These are phyloP conservation scores for Cutaneotrichosporon daszewskae DNA, from an alignment of 1,284 basidiomycete species.

Conservation along the genomic window DNA sequence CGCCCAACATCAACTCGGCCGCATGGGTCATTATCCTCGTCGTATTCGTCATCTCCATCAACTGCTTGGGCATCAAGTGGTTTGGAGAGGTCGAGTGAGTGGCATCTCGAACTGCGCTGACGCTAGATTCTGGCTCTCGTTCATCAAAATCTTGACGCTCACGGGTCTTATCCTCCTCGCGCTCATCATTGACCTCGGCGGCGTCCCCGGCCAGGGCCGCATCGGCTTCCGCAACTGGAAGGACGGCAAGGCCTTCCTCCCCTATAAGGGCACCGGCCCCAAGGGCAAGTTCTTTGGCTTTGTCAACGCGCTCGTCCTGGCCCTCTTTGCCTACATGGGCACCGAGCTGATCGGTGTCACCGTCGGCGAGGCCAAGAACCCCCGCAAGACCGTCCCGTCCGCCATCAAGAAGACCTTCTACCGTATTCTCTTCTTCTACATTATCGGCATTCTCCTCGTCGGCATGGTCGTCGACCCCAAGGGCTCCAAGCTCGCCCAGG, in stretches of 20 bases:
- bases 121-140: slow-evolving; percentile 45
- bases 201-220: slow-evolving; percentile 59
- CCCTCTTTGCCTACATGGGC: slow-evolving; percentile 54
- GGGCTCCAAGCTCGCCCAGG: slow-evolving; percentile 41
- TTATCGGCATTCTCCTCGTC: slow-evolving; percentile 53
- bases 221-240: slow-evolving; percentile 59
- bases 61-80: slow-evolving; percentile 65
- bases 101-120: neutral
- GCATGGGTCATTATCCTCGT: slow-evolving; percentile 47
- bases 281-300: slow-evolving; percentile 63
- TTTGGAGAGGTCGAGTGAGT: slow-evolving; percentile 63
- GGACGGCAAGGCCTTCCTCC: slow-evolving; percentile 35
- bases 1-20: slow-evolving; percentile 31
- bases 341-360: slow-evolving; percentile 55
- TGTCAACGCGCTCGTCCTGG: slow-evolving; percentile 46
- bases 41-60: slow-evolving; percentile 45
- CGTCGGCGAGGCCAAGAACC: slow-evolving; percentile 52
- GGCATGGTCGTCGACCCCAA: slow-evolving; percentile 55
- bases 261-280: slow-evolving; percentile 8
- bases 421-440: slow-evolving; percentile 65
- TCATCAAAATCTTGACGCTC: slow-evolving; percentile 56
- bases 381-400: slow-evolving; percentile 56
- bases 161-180: slow-evolving; percentile 59
- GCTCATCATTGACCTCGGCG: slow-evolving; percentile 59
- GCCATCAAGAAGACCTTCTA: slow-evolving; percentile 55